Conservation (phyloP, 768 basidiomycete genomes). For the Cystofilobasidium macerans region DNA sequence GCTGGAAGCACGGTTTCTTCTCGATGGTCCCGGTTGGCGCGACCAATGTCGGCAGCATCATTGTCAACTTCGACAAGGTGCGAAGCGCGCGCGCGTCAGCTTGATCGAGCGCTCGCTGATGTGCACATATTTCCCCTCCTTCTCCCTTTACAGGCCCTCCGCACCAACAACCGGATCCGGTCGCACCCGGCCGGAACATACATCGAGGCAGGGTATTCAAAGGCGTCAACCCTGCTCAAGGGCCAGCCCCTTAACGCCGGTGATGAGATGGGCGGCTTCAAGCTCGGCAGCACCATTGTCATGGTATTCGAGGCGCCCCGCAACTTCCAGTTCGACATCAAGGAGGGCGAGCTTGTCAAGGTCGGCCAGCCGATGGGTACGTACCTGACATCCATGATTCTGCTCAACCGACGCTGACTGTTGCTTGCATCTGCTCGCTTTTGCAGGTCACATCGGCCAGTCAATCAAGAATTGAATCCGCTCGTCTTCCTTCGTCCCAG, state of each 20-base stretch:
- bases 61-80: slow-evolving; percentile 86
- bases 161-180: slow-evolving; percentile 68
- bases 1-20: slow-evolving; percentile 94
- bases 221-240: slow-evolving; percentile 65
- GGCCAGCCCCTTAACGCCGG: slow-evolving; percentile 80
- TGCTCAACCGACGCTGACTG: not conserved
- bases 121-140: not conserved
- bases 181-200: slow-evolving; percentile 68
- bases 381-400: not conserved
- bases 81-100: slow-evolving; percentile 11
- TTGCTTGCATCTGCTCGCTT: no score
- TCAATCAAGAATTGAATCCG: not conserved
- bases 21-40: slow-evolving; percentile 96
- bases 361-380: slow-evolving; percentile 72
- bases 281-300: slow-evolving; percentile 87
- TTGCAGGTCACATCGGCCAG: not conserved
- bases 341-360: slow-evolving; percentile 70
- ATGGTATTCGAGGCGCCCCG: slow-evolving; percentile 90
- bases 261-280: slow-evolving; percentile 97
- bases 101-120: no score
- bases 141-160: slow-evolving; percentile 51
- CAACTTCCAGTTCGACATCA: slow-evolving; percentile 64
- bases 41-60: slow-evolving; percentile 94
- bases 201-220: slow-evolving; percentile 80
- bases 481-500: not conserved